Base-by-base conservation (phyloP, 2,329 filamentous ascomycete genomes). In the Penicillium hesseltinei region DNA sequence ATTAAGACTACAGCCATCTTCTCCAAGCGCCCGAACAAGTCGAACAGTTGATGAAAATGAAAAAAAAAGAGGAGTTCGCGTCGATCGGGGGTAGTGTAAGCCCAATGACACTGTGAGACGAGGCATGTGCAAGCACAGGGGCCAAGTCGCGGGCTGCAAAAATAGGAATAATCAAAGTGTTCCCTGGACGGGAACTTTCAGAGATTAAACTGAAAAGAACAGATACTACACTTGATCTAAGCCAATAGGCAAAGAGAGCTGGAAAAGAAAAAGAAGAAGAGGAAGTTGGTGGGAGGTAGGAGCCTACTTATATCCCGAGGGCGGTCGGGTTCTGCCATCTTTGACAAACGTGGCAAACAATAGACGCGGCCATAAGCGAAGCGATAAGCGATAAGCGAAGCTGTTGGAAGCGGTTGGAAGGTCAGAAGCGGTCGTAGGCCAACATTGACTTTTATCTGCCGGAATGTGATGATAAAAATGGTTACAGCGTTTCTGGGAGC, bases 171-270 rank as follows among this genome's bases (percentile, higher is more conserved):
- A 46, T 46, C 43, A 46, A 33, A 31, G 27, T 31, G 43, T 46
- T 46, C 29, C 42, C 43, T 46, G 27, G 27, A 46, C 27, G 27
- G 43, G 21, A 46, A 46, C 43, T 33, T 33, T 31, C 43, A 46
- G 43, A 33, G 43, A 46, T 46, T 46, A 46, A 46, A 46, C 43
- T 46, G 43, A 31, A 21, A 33, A 46, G 43, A 46, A 46, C 43
- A 46, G 43, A 46, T 46, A 46, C 43, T 47, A 47, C 45, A 47
- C 45, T 35, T 47, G 45, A 47, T 47, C 45, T 47, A 47, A 47
- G 44, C 44, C 44, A 47, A 35, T 46, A 47, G 44, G 44, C 44
- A 47, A 47, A 47, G 29, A 47, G 44, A 47, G 44, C 44, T 47
- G 19, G 17, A 46, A 19, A 47, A 47, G 29, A 47, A 47, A 47